Base-by-base conservation (phyloP, 1,284 basidiomycete species). In the Boletus mariae region DNA sequence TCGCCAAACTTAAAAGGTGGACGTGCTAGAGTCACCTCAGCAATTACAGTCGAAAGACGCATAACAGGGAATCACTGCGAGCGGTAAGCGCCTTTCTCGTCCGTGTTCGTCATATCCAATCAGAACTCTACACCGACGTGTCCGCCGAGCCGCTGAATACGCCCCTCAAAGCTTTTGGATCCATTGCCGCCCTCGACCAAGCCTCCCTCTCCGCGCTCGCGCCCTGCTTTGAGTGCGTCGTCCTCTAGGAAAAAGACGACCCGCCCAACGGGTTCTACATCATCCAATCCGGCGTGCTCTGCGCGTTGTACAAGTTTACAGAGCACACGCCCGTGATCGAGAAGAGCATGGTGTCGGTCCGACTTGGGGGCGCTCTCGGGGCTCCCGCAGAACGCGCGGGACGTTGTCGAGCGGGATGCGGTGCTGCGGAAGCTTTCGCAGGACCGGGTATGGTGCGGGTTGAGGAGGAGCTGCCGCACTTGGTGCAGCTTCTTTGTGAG, bases 301-400 rank as follows among this genome's bases (percentile, higher is more conserved):
- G 89, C 12, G 94, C 94, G 0, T 80, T 80, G 15, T 95, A 95
- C 69, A 71, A 74, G 48, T 94, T 93, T 66, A 82, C 83, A 10
- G 83, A 85, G 49, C 82, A 87, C 58, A 75, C 79, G 7, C 79
- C 80, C 28, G 69, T 73, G 10, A 82, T 92, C 45, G 85, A 90
- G 63, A 91, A 93, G 72, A 90, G 87, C 5, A 97, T 96, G 94
- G 91, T 96, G 0, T 85, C 93, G 1, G 51, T 87, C 89, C 0
- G 88, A 20, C 20, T 20, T 0, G 20, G 20, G 20, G 20, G 2
- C 87, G 35, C 72, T 98, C 25, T 85, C 90, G 8, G 84, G 84
- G 15, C 77, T 86, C 38, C 76, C 80, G 23, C 76, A 94, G 45
- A 97, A 96, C 66, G 87, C 92, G n/a, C 92, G 86, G 3, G 91